These are phyloP conservation scores for Urtica urens DNA, from an alignment of 306 rosid genomes.

Conservation along the genomic window DNA sequence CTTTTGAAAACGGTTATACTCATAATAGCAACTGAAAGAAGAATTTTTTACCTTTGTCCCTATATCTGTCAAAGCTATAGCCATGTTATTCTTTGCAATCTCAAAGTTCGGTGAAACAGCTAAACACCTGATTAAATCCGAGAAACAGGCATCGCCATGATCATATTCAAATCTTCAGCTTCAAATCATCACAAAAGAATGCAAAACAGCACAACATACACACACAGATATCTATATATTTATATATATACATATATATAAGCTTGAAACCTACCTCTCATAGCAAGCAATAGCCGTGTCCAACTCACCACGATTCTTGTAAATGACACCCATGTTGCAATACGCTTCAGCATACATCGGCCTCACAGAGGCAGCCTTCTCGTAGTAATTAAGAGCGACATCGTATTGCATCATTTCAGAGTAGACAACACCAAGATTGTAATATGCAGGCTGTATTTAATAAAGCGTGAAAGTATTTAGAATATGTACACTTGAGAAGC, in stretches of 20 bases:
- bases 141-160: constrained; percentile 7
- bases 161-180: constrained; percentile 8
- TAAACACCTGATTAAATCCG: constrained; percentile 62
- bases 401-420: constrained; percentile 99
- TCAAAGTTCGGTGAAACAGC: constrained; percentile 97
- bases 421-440: constrained; percentile 97
- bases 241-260: no score
- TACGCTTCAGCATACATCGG: constrained; percentile 99
- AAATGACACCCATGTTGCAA: constrained; percentile 98
- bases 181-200: neutral
- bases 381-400: constrained; percentile 82
- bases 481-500: neutral
- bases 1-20: neutral
- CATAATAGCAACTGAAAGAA: neutral
- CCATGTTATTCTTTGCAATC: constrained; percentile 99
- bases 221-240: no score
- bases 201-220: neutral
- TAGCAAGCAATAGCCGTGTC: constrained; percentile 96
- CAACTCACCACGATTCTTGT: constrained; percentile 88
- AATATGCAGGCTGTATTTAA: constrained; percentile 81
- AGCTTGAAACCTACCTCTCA: constrained; percentile 57
- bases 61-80: constrained; percentile 96
- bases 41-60: constrained; percentile 83
- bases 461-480: constrained; percentile 6
- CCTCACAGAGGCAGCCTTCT: constrained; percentile 94